Evolutionary conservation across 2,329 filamentous ascomycete genomes (phyloP).

Genomic region (Xylariales sp.): DNA sequence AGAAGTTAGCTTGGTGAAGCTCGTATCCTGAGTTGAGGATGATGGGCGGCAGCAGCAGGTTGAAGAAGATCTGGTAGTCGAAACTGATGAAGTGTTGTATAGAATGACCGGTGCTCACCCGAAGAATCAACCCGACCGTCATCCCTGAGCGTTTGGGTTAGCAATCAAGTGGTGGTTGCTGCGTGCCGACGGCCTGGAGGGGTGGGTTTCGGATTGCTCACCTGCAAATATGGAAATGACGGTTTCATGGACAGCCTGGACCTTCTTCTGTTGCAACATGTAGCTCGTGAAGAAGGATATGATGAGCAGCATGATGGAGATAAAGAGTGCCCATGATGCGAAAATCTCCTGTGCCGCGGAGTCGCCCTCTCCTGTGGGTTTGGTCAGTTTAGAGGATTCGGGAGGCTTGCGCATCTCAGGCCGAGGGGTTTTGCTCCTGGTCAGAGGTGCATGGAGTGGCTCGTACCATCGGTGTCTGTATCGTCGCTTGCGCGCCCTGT

Average conservation of each 20-base stretch:
- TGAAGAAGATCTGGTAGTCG: conserved; percentile 99
- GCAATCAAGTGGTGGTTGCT: conserved; percentile 8
- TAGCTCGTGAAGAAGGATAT: conserved; percentile 96
- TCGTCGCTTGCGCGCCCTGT: conserved; percentile 41
- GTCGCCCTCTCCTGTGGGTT: conserved; percentile 58
- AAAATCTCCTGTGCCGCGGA: conserved; percentile 90
- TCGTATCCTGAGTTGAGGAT: conserved; percentile 97
- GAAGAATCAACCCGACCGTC: conserved; percentile 86
- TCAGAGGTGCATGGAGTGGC: conserved; percentile 7
- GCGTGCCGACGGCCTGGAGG: no score
- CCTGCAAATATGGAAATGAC: conserved; percentile 97
- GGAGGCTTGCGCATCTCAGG: not conserved
- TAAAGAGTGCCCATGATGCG: conserved; percentile 95
- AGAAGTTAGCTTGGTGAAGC: conserved; percentile 97
- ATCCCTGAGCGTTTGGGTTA: conserved; percentile 58
- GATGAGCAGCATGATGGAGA: conserved; percentile 90
- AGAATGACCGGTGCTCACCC: conserved; percentile 74
- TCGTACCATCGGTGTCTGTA: conserved; percentile 42
- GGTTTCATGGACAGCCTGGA: conserved; percentile 96
- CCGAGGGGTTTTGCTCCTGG: not conserved
- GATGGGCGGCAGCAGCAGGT: conserved; percentile 94
- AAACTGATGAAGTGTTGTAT: conserved; percentile 92
- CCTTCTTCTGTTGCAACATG: conserved; percentile 91
- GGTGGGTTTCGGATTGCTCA: conserved; percentile 27
- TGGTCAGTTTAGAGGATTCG: conserved; percentile 14